A percentile compares a stretch with the other conserved stretches of the same genome.
Conservation (phyloP, 192 early-diverging fungal genomes). For the Phycomyces blakesleeanus region DNA sequence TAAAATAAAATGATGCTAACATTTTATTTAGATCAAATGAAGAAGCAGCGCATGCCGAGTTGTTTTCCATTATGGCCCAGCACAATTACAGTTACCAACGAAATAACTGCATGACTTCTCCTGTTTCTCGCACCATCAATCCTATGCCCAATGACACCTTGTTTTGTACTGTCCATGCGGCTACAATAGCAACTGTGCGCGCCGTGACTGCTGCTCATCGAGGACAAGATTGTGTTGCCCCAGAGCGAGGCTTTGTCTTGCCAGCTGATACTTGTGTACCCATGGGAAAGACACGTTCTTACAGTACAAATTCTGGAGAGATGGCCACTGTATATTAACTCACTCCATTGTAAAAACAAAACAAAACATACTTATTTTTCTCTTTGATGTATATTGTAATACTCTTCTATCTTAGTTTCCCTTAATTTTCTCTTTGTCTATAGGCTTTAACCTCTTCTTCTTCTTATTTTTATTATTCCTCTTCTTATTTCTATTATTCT, state of each 20-base stretch:
- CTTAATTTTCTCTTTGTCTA: neutral
- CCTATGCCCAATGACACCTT: neutral
- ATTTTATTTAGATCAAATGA: neutral
- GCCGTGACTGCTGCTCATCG: neutral
- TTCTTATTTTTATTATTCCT: neutral
- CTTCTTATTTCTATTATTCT: neutral
- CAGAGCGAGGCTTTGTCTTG: neutral
- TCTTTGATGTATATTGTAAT: neutral
- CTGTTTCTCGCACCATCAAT: neutral
- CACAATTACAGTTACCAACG: neutral
- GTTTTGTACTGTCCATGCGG: neutral
- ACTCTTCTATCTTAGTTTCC: neutral
- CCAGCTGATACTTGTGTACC: neutral
- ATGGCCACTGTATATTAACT: slow-evolving; percentile 3
- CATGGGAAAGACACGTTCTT: neutral
- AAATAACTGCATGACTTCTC: neutral
- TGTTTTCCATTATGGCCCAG: neutral
- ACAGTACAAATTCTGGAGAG: neutral
- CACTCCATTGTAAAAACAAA: neutral
- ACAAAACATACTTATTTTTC: too few species aligned
- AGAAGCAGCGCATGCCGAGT: neutral
- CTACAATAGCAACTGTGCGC: neutral
- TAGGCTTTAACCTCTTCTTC: neutral
- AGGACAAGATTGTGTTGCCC: neutral
- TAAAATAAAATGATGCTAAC: neutral